A percentile compares a stretch with the other conserved stretches of the same genome.
phyloP scores from a whole-genome alignment of 2,329 filamentous ascomycete genomes.

The Celoporthe dispersa region DNA sequence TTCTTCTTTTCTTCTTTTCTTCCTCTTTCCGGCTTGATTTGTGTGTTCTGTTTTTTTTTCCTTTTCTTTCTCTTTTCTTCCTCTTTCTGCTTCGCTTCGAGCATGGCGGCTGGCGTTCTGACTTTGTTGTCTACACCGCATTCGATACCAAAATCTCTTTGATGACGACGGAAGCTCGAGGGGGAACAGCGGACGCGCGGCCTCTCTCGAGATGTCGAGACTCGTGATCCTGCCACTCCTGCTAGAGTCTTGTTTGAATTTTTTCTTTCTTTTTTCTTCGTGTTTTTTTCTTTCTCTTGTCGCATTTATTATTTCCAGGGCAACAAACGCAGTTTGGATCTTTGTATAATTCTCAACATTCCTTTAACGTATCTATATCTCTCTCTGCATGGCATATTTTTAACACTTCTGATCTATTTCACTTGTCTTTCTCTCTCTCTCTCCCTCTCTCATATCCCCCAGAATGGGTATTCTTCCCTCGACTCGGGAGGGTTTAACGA shows the following conservation, averaged over 20 bases:
- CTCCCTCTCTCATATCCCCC: neutral
- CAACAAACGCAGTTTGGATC: slow-evolving; percentile 10
- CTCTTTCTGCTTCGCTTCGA: slow-evolving; percentile 32
- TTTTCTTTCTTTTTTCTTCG: neutral
- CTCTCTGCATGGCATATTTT: neutral
- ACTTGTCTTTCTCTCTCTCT: neutral
- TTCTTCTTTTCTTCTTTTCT: neutral
- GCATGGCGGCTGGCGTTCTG: slow-evolving; percentile 44
- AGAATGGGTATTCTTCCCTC: neutral
- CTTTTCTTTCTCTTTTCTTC: slow-evolving; percentile 12
- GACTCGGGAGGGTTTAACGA: neutral
- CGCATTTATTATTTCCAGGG: neutral
- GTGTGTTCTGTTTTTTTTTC: slow-evolving; percentile 7
- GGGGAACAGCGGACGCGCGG: neutral
- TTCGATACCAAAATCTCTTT: slow-evolving; percentile 30
- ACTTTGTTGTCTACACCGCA: slow-evolving; percentile 31
- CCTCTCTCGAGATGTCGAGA: neutral
- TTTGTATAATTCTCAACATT: slow-evolving; percentile 21
- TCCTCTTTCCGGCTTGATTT: slow-evolving; percentile 20
- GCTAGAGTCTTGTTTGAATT: slow-evolving; percentile 10
- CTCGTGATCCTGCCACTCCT: neutral
- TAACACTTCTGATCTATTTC: slow-evolving; percentile 5
- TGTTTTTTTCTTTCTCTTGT: no score
- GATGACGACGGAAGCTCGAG: slow-evolving; percentile 15
- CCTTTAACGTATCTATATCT: slow-evolving; percentile 3